A percentile compares a stretch with the other conserved stretches of the same genome.
These are phyloP conservation scores for Ceratocystis ficicola DNA, from an alignment of 2,329 filamentous ascomycete species.

Conservation along the genomic window DNA sequence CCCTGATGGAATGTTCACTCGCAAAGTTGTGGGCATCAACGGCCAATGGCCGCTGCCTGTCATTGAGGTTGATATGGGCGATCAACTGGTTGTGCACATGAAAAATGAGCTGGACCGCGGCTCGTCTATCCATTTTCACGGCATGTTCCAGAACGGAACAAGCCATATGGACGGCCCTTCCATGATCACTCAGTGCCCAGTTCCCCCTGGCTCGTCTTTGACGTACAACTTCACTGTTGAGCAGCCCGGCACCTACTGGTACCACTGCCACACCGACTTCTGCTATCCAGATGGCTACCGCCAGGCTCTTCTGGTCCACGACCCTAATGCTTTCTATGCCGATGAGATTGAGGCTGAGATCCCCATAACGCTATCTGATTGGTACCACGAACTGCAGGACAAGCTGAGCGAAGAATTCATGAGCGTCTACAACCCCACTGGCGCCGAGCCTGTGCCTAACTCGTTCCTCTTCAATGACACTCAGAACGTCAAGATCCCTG, in stretches of 20 bases:
- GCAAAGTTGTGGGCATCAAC: constrained; percentile 54
- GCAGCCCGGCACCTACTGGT: constrained; percentile 51
- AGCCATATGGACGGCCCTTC: constrained; percentile 49
- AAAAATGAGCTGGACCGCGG: constrained; percentile 40
- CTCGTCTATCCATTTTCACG: constrained; percentile 48
- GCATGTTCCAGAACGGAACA: constrained; percentile 46
- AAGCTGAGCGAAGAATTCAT: constrained; percentile 37
- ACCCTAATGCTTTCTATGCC: constrained; percentile 38
- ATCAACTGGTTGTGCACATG: constrained; percentile 39
- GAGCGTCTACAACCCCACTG: constrained; percentile 37
- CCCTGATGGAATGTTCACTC: constrained; percentile 45
- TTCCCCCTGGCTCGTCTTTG: constrained; percentile 41
- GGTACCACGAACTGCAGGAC: constrained; percentile 47
- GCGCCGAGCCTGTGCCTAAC: constrained; percentile 43
- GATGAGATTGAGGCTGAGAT: constrained; percentile 41
- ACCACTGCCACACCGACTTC: constrained; percentile 41
- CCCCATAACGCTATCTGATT: constrained; percentile 46
- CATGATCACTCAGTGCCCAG: constrained; percentile 45
- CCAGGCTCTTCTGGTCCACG: constrained; percentile 44
- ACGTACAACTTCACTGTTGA: constrained; percentile 46
- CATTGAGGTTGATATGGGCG: constrained; percentile 44
- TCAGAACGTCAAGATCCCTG: constrained; percentile 33
- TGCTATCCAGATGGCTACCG: constrained; percentile 49
- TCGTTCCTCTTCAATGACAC: constrained; percentile 43
- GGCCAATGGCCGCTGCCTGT: constrained; percentile 51